A percentile compares a stretch with the other conserved stretches of the same genome.
Evolutionary conservation across 257 asterid genomes (phyloP).

Genomic region (Nemophila menziesii): DNA sequence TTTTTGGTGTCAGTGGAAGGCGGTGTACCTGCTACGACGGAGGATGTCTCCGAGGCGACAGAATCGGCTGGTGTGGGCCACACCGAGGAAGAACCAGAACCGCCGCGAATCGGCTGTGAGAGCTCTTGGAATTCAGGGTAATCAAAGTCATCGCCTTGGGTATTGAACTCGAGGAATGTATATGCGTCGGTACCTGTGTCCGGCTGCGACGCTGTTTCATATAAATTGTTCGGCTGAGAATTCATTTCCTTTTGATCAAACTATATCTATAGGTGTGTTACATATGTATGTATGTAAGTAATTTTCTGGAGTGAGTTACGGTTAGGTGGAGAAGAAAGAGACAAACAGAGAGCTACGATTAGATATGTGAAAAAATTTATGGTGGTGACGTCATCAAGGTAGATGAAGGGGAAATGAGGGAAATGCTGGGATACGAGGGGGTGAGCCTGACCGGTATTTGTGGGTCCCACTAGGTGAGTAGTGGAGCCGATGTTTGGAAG

Average conservation of each 20-base stretch:
- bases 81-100: slow-evolving; percentile 26
- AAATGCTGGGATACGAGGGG: background rate
- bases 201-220: slow-evolving; percentile 94
- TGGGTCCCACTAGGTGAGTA: too few species aligned
- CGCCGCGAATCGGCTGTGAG: slow-evolving; percentile 82
- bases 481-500: too few species aligned
- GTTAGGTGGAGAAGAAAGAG: slow-evolving; percentile 6
- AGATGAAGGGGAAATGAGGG: background rate
- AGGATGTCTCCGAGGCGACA: slow-evolving; percentile 11
- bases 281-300: background rate
- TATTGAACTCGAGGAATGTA: slow-evolving; percentile 83
- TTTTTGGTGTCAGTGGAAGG: slow-evolving; percentile 53
- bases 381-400: slow-evolving; percentile 7
- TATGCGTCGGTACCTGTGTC: slow-evolving; percentile 88
- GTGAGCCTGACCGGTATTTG: background rate
- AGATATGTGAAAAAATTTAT: background rate
- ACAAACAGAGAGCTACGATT: background rate
- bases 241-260: slow-evolving; percentile 28
- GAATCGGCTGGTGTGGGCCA: slow-evolving; percentile 78
- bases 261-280: too few species aligned
- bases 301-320: slow-evolving; percentile 8
- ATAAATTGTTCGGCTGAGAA: slow-evolving; percentile 67
- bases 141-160: slow-evolving; percentile 85
- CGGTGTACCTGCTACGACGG: slow-evolving; percentile 13
- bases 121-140: slow-evolving; percentile 84